These are phyloP conservation scores for Inga leiocalycina DNA, from an alignment of 306 rosid species.

Conservation along the genomic window DNA sequence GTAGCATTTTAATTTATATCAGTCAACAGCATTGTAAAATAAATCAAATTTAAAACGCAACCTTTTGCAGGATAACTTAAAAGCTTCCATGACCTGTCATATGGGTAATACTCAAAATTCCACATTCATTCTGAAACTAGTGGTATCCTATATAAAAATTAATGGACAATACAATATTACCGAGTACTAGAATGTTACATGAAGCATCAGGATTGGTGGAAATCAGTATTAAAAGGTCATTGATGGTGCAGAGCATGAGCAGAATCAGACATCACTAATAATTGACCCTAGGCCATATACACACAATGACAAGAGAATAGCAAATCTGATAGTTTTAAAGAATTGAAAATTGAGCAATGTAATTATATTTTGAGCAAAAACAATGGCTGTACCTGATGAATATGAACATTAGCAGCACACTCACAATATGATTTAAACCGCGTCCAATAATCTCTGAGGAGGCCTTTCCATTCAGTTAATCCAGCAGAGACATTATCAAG, in stretches of 20 bases:
- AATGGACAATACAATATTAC: not conserved
- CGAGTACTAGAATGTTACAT: not conserved
- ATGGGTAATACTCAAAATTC: not conserved
- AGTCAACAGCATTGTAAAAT: not conserved
- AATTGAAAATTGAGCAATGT: not conserved
- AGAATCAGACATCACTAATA: not conserved
- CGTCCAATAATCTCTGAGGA: conserved; percentile 92
- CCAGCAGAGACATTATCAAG: conserved; percentile 99
- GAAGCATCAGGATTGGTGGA: not conserved
- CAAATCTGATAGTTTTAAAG: conserved; percentile 18
- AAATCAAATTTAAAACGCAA: not conserved
- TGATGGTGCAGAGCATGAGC: not conserved
- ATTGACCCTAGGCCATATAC: conserved; percentile 16
- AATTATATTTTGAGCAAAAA: conserved; percentile 29
- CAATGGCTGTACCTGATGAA: conserved; percentile 70
- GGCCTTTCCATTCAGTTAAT: conserved; percentile 97
- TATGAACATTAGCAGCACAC: conserved; percentile 62
- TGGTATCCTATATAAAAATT: not conserved
- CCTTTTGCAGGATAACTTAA: not conserved
- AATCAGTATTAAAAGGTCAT: not conserved
- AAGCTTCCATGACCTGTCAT: not conserved
- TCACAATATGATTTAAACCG: conserved; percentile 89
- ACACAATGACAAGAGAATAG: conserved; percentile 18
- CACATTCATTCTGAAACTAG: not conserved
- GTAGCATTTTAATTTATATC: not conserved